A percentile compares a stretch with the other conserved stretches of the same genome.
Evolutionary conservation across 1,284 basidiomycete species (phyloP).

Genomic region (Trichosporon coremiiforme): DNA sequence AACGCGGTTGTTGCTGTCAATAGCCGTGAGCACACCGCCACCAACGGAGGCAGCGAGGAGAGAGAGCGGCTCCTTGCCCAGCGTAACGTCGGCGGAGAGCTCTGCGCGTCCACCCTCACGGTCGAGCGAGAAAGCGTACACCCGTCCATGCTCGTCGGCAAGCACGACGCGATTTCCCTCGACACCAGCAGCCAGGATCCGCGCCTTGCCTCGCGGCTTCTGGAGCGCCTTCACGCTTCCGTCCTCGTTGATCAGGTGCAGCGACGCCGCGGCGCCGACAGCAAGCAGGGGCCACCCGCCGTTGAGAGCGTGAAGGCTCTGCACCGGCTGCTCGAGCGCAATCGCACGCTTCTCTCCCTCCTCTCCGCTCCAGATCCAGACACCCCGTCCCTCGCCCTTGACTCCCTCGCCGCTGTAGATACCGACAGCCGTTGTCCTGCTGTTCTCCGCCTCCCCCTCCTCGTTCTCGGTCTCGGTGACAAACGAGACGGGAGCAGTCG

Average conservation of each 20-base stretch:
- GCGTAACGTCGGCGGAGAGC: conserved; percentile 24
- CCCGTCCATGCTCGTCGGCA: conserved; percentile 30
- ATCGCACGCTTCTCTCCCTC: conserved; percentile 39
- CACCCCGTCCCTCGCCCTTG: conserved; percentile 35
- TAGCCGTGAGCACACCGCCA: conserved; percentile 40
- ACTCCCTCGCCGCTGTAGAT: conserved; percentile 37
- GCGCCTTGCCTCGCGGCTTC: conserved; percentile 21
- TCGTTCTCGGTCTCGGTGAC: conserved; percentile 23
- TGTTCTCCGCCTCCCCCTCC: conserved; percentile 19
- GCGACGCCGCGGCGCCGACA: conserved; percentile 20
- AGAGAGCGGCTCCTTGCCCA: conserved; percentile 24
- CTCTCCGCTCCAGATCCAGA: conserved; percentile 53
- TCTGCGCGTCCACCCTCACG: conserved; percentile 27
- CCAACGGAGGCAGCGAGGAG: conserved; percentile 37
- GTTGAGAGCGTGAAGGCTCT: conserved; percentile 21
- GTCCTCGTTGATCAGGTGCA: conserved; percentile 23
- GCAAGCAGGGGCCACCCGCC: conserved; percentile 29
- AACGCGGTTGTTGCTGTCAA: conserved; percentile 33
- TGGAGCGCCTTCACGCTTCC: conserved; percentile 15
- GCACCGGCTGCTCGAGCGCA: conserved; percentile 21
- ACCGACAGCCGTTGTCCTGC: conserved; percentile 44
- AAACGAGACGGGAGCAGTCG: conserved; percentile 47
- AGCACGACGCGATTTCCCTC: conserved; percentile 25
- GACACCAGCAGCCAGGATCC: conserved; percentile 21
- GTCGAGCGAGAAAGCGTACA: conserved; percentile 30